Base-by-base conservation (phyloP, 192 early-diverging fungal species). In the Coemansia sp. region DNA sequence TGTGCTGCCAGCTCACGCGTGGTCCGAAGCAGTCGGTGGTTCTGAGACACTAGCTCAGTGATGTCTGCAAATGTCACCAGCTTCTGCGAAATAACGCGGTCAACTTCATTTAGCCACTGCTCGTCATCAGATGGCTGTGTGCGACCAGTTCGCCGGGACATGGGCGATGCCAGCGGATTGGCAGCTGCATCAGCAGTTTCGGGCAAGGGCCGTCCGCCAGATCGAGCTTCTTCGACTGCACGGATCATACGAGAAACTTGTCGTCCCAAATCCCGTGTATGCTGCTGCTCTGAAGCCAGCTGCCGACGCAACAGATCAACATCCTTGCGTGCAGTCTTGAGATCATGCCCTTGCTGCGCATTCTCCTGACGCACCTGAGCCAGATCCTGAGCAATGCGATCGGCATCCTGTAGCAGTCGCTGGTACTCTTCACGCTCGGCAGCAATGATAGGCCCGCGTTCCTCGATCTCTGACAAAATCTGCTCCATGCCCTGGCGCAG, bases 361-460 rank as follows among this genome's bases (percentile, higher is more conserved):
- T 66, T 69, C 34, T 81, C 79, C 43, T 66, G 53, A 3, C 64
- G 60, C 46, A 57, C 54, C 11, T 49, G 53, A 8, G 78, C 72
- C 32, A 83, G 67, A 8, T 85, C 79, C 8, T 62, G 64, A 0
- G 82, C 70, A 30, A 85, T 66, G 21, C 65, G 66, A 32, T 83
- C 78, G 6, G 80, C 79, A 50, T 85, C 81, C 5, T 44, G 39
- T 4, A 80, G 69, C 52, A 85, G 46, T 0, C 62, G 63, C 58
- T 77, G 69, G 53, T 83, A 75, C 53, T 81, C 83, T 3, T 76
- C 61, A 46, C 80, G 83, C 67, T 85, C 80, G 4, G 80, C 82
- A 1, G 81, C 73, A 36, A 87, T 76, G 8, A 83, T 68, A 9
- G 82, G 83, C 37, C 76, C 84, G 48, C 82, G 79, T 34, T 79